A percentile compares a stretch with the other conserved stretches of the same genome.
These are phyloP conservation scores for Hirsutella rhossiliensis DNA, from an alignment of 2,329 filamentous ascomycete genomes.

Conservation along the genomic window DNA sequence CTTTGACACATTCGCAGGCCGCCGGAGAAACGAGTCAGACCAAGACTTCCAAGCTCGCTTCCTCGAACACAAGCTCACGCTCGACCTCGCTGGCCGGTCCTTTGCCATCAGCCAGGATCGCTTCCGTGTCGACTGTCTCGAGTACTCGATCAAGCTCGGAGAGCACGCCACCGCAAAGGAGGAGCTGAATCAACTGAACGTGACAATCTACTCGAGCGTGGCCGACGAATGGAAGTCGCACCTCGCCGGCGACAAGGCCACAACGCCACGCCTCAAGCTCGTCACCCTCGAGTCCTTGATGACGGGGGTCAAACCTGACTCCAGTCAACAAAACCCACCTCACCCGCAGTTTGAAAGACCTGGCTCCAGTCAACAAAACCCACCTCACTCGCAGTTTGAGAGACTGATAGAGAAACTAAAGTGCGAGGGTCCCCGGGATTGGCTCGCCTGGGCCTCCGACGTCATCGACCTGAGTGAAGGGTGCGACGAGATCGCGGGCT, in stretches of 20 bases:
- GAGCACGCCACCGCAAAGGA: constrained; percentile 1
- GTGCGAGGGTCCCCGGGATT: neutral
- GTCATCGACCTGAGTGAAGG: neutral
- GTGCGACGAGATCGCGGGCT: neutral
- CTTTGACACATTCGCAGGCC: neutral
- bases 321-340: neutral
- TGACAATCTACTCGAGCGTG: constrained; percentile 4
- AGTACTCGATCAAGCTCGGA: constrained; percentile 3
- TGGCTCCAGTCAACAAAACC: too few relatives aligned
- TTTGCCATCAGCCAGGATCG: constrained; percentile 5
- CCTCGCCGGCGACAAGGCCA: constrained; percentile 3
- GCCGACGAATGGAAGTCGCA: constrained; percentile 3
- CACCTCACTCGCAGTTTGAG: neutral
- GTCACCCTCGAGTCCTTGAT: constrained; percentile 1
- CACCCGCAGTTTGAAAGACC: neutral
- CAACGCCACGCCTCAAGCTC: constrained; percentile 5
- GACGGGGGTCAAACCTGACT: neutral
- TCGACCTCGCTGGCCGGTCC: constrained; percentile 2
- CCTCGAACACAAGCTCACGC: constrained; percentile 2
- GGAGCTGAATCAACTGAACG: constrained; percentile 3
- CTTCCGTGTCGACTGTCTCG: constrained; percentile 3
- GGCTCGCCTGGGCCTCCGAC: neutral
- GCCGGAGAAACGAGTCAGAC: constrained; percentile 2
- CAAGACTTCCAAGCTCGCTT: constrained; percentile 2
- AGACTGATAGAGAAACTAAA: neutral